Evolutionary conservation across 345 rosid species (phyloP).

Genomic region (Populus davidiana): DNA sequence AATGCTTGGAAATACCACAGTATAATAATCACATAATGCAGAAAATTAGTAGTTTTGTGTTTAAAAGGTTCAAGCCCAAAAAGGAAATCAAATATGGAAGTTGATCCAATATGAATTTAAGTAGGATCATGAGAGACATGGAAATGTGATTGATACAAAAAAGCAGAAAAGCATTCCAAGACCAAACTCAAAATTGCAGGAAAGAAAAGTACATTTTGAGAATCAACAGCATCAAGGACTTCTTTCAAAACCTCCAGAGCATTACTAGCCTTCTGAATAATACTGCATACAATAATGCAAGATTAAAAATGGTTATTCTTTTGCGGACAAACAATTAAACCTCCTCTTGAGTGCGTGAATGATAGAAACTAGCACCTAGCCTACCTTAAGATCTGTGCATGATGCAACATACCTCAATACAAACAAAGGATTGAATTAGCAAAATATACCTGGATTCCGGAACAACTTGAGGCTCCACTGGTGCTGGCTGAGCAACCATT

Average conservation of each 20-base stretch:
- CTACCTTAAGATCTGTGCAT: background rate
- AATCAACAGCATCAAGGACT: constrained; percentile 78
- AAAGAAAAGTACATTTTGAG: constrained; percentile 56
- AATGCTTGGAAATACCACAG: background rate
- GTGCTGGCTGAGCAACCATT: constrained; percentile 37
- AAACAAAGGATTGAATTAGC: background rate
- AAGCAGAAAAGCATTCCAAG: background rate
- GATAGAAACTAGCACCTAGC: background rate
- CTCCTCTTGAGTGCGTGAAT: background rate
- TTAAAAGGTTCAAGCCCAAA: background rate
- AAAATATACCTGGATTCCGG: constrained; percentile 74
- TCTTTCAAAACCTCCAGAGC: constrained; percentile 83
- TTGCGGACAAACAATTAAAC: background rate
- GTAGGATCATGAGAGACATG: background rate
- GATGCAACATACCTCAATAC: background rate
- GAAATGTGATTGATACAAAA: background rate
- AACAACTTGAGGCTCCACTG: constrained; percentile 42
- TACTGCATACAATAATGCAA: constrained; percentile 41
- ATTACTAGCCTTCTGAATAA: constrained; percentile 83
- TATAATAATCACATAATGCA: background rate
- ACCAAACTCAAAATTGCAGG: background rate
- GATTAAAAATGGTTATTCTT: constrained; percentile 1
- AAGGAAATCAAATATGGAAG: background rate
- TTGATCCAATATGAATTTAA: background rate
- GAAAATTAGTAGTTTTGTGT: background rate